Percentiles rank a stretch among this genome's conserved stretches.
Evolutionary conservation across 2,329 filamentous ascomycete genomes (phyloP).

Genomic region (Ambrosiella xylebori): DNA sequence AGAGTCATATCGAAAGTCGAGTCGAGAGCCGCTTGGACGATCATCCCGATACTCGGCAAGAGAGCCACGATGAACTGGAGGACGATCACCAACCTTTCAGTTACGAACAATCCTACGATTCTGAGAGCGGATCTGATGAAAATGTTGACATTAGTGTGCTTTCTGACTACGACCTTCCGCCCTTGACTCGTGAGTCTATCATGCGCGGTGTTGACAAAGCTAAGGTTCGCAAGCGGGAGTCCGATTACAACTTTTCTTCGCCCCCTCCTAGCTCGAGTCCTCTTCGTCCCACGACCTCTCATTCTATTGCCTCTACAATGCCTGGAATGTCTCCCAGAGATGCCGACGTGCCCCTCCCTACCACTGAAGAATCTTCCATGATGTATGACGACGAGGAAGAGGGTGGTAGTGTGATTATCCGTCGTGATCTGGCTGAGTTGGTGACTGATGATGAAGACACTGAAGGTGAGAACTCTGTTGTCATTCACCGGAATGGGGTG

Average conservation of each 20-base stretch:
- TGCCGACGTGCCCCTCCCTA: slow-evolving; percentile 79
- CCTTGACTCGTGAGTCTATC: slow-evolving; percentile 88
- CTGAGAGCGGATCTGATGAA: slow-evolving; percentile 11
- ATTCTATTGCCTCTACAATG: slow-evolving; percentile 19
- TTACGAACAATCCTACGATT: slow-evolving; percentile 7
- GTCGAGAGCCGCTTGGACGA: background rate
- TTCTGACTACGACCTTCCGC: slow-evolving; percentile 48
- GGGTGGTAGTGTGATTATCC: slow-evolving; percentile 48
- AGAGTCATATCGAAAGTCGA: background rate
- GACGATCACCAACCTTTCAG: slow-evolving; percentile 3
- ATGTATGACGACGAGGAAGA: slow-evolving; percentile 37
- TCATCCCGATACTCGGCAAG: background rate
- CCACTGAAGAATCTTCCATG: slow-evolving; percentile 51
- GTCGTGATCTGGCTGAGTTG: slow-evolving; percentile 43
- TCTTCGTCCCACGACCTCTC: slow-evolving; percentile 26
- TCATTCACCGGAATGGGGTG: slow-evolving; percentile 9
- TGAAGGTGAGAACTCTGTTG: slow-evolving; percentile 11
- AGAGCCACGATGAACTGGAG: slow-evolving; percentile 1
- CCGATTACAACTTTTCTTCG: slow-evolving; percentile 48
- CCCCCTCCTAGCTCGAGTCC: slow-evolving; percentile 41
- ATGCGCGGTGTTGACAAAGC: slow-evolving; percentile 67
- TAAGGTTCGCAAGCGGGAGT: slow-evolving; percentile 35
- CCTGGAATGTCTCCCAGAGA: slow-evolving; percentile 36
- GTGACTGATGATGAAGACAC: slow-evolving; percentile 25
- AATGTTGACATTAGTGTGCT: slow-evolving; percentile 39